Percentiles rank a stretch among this genome's conserved stretches.
Conservation (phyloP, 1,284 basidiomycete genomes). For the Albatrellus sp. region DNA sequence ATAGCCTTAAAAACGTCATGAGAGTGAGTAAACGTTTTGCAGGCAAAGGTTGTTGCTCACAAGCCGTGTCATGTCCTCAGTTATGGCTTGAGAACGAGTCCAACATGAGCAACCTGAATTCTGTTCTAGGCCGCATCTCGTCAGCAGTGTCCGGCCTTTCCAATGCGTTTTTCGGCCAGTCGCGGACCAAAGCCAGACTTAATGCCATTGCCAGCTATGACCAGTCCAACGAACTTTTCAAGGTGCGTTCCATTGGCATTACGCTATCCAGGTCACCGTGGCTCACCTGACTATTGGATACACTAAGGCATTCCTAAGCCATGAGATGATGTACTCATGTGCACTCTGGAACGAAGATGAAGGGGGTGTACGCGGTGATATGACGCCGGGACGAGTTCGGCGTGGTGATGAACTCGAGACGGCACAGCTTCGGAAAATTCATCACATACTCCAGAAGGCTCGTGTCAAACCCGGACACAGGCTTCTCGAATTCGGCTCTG, state of each 20-base stretch:
- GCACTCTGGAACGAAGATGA: constrained; percentile 69
- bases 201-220: constrained; percentile 88
- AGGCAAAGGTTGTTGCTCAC: constrained; percentile 2
- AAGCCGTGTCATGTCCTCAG: constrained; percentile 32
- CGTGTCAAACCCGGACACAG: constrained; percentile 68
- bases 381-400: constrained; percentile 18
- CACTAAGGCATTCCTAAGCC: constrained; percentile 61
- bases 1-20: constrained; percentile 65
- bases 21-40: constrained; percentile 39
- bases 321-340: constrained; percentile 91
- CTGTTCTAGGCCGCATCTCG: constrained; percentile 51
- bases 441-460: constrained; percentile 65
- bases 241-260: constrained; percentile 33
- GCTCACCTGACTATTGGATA: neutral
- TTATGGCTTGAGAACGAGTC: constrained; percentile 78
- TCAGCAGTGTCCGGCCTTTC: constrained; percentile 61
- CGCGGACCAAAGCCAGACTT: constrained; percentile 61
- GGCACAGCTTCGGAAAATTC: constrained; percentile 74
- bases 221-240: constrained; percentile 73
- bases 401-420: constrained; percentile 61
- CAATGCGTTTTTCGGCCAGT: constrained; percentile 75
- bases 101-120: constrained; percentile 53
- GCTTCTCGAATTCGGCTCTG: constrained; percentile 84
- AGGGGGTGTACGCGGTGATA: constrained; percentile 57
- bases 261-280: neutral